Base-by-base conservation (phyloP, 768 basidiomycete species). In the Candolleomyces efflorescens region DNA sequence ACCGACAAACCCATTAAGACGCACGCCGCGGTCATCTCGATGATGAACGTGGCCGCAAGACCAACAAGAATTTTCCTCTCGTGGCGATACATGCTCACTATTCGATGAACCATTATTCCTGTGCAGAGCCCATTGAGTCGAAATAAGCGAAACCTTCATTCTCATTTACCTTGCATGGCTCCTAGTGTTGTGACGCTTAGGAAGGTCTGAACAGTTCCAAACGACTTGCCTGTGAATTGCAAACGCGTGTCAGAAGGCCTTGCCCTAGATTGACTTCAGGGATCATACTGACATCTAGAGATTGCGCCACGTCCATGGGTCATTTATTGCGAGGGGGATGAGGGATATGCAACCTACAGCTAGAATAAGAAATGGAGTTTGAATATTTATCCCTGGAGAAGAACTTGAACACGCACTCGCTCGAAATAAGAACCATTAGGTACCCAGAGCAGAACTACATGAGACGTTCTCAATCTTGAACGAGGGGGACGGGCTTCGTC, bases 21-120 rank as follows among this genome's bases (percentile, higher is more conserved):
- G 36, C 50, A 24, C 15, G 47, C 56, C 1, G 47, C 36, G 15
- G 22, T n/a, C 5, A 51, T 13, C 22, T 57, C 47, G 37, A 57
- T 12, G n/a, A 57, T 15, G 26, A 52, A 58, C 1, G 26, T n/a
- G 5, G n/a, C 20, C 15, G 46, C 39, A 20, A 58, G 44, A 9
- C 24, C 13, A 12, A 32, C 6, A 10, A 53, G 39, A 11, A 58
- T 32, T 18, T 18, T 26, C 51, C 44, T 32, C 10, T 47, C 26
- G 22, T 53, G 37, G 11, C 41, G 23, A 24, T 53, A 52, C 56
- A 58, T 58, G 24, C 56, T 53, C 26, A 58, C 23, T n/a, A 58
- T 53, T 17, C 56, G 50, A n/a, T 58, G 51, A 12, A 58, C 44
- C 32, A 58, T 53, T 6, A 58, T 52, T 6, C 50, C 56, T 58